These are phyloP conservation scores for Daldinia concentrica DNA, from an alignment of 495 filamentous ascomycete species.

Conservation along the genomic window DNA sequence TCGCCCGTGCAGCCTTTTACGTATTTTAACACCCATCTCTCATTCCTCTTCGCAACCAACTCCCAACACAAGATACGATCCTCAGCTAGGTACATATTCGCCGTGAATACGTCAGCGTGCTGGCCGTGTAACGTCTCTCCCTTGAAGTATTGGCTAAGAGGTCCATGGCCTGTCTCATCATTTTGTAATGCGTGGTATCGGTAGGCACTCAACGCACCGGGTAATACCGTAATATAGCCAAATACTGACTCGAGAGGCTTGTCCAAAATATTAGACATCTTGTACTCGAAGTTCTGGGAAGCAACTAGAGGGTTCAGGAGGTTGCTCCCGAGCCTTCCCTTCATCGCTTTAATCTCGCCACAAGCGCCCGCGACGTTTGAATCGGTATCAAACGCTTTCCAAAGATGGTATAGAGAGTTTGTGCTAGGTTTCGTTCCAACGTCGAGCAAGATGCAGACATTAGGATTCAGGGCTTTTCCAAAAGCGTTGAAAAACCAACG, in stretches of 20 bases:
- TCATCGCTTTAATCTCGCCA: constrained; percentile 96
- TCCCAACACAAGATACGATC: constrained; percentile 99
- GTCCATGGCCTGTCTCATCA: constrained; percentile 93
- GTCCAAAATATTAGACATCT: constrained; percentile 99
- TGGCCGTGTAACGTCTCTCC: constrained; percentile 96
- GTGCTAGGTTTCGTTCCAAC: constrained; percentile 90
- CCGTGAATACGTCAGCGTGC: constrained; percentile 97
- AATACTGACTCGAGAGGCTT: constrained; percentile 98
- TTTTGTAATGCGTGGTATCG: constrained; percentile 97
- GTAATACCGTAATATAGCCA: constrained; percentile 96
- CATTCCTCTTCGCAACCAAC: constrained; percentile 92
- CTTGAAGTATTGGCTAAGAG: constrained; percentile 98
- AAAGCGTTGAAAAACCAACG: constrained; percentile 99
- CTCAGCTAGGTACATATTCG: constrained; percentile 99
- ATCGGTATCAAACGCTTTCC: constrained; percentile 98
- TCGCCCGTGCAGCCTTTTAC: constrained; percentile 95
- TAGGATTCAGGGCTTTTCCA: constrained; percentile 89
- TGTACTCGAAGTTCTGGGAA: constrained; percentile 99
- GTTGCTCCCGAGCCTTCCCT: constrained; percentile 81
- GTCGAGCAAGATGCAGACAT: constrained; percentile 95
- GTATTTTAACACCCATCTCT: constrained; percentile 97
- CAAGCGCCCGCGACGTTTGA: constrained; percentile 96
- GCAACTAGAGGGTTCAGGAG: constrained; percentile 95
- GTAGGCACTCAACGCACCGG: constrained; percentile 94
- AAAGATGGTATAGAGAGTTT: constrained; percentile 94